Evolutionary conservation across 345 rosid species (phyloP).

Genomic region (Populus deltoides): DNA sequence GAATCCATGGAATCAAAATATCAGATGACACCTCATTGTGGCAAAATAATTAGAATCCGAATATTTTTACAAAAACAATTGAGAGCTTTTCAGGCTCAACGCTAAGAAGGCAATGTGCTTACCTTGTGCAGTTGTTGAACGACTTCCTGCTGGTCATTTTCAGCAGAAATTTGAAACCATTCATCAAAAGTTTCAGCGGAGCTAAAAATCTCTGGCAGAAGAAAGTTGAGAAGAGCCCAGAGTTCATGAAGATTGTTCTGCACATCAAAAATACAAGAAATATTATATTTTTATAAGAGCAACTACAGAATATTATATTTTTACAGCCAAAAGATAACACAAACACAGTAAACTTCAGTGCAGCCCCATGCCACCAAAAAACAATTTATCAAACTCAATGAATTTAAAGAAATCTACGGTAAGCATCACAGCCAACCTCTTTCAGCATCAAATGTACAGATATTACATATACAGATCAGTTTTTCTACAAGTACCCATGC

Average conservation of each 20-base stretch:
- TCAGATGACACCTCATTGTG: neutral
- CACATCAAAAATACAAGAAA: constrained; percentile 14
- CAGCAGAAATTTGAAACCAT: constrained; percentile 99
- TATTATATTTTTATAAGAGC: neutral
- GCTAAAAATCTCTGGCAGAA: constrained; percentile 92
- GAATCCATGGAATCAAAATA: constrained; percentile 10
- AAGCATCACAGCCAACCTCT: neutral
- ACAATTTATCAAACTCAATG: neutral
- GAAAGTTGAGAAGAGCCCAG: constrained; percentile 96
- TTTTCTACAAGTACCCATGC: neutral
- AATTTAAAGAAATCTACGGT: neutral
- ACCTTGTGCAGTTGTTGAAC: constrained; percentile 99
- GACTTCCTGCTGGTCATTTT: constrained; percentile 97
- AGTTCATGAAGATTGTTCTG: constrained; percentile 99
- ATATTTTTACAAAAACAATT: neutral
- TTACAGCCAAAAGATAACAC: neutral
- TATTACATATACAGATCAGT: neutral
- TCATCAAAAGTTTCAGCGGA: constrained; percentile 99
- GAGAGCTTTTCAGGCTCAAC: neutral
- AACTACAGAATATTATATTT: neutral
- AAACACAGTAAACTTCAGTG: neutral
- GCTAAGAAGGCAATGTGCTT: constrained; percentile 2
- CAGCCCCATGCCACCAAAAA: neutral
- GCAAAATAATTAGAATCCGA: neutral
- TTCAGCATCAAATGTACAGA: neutral